Conservation (phyloP, 805 yeast genomes). For the Yamadazyma ubonensis region DNA sequence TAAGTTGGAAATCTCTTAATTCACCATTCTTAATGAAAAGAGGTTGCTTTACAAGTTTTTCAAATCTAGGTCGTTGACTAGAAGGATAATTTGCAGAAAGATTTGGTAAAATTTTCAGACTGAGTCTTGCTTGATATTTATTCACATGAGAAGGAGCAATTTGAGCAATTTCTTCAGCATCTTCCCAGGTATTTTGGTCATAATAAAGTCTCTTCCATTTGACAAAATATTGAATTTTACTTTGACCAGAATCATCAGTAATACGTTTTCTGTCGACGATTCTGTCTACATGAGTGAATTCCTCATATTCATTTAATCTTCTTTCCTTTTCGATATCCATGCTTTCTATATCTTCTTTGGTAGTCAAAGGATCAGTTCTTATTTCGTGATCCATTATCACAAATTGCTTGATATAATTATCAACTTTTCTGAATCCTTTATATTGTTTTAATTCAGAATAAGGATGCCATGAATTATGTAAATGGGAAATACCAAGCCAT, state of each 20-base stretch:
- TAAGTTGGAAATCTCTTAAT: constrained; percentile 93
- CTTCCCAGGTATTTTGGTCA: constrained; percentile 97
- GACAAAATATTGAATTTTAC: constrained; percentile 75
- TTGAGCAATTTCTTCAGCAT: constrained; percentile 81
- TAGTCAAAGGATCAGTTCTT: constrained; percentile 75
- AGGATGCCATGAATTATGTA: constrained; percentile 93
- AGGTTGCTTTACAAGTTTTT: constrained; percentile 84
- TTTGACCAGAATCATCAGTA: constrained; percentile 58
- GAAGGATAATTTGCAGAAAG: constrained; percentile 74
- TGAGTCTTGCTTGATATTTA: constrained; percentile 74
- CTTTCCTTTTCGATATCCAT: constrained; percentile 91
- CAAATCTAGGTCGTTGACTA: constrained; percentile 78
- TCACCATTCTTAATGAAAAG: constrained; percentile 86
- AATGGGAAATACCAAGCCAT: constrained; percentile 85
- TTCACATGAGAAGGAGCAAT: constrained; percentile 82
- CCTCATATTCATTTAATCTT: constrained; percentile 76
- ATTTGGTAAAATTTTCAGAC: constrained; percentile 81
- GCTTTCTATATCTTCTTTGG: constrained; percentile 88
- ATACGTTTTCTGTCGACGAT: constrained; percentile 83
- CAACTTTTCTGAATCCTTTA: constrained; percentile 82
- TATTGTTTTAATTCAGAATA: constrained; percentile 50
- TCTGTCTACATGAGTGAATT: constrained; percentile 84
- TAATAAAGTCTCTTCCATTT: constrained; percentile 94
- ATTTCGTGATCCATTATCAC: constrained; percentile 73
- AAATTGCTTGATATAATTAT: constrained; percentile 81